Percentiles rank a stretch among this genome's conserved stretches.
phyloP scores from a whole-genome alignment of 306 rosid genomes.

The Corylus avellana region DNA sequence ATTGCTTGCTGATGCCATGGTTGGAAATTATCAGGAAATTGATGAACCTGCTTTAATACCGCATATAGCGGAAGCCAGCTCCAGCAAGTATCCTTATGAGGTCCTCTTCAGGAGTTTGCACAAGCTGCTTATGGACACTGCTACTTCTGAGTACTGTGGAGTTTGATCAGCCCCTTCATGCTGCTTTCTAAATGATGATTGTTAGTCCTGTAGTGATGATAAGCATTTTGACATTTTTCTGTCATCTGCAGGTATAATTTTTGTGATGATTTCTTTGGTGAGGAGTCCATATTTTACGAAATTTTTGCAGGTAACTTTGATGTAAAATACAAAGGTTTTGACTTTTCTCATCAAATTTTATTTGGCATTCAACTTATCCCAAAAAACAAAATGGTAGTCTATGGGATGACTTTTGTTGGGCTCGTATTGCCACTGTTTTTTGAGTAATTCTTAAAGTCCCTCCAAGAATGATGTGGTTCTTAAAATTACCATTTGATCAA shows the following conservation, averaged over 20 bases:
- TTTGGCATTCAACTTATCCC: not conserved
- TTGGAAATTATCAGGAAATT: slow-evolving; percentile 54
- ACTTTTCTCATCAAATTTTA: not conserved
- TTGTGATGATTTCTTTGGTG: slow-evolving; percentile 80
- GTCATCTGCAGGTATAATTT: slow-evolving; percentile 68
- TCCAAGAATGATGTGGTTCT: no score
- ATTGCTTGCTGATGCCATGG: slow-evolving; percentile 1
- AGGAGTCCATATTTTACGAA: slow-evolving; percentile 69
- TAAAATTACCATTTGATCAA: no score
- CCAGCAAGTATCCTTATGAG: slow-evolving; percentile 79
- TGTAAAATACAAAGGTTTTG: not conserved
- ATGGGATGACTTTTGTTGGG: slow-evolving; percentile 13
- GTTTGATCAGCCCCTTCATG: slow-evolving; percentile 34
- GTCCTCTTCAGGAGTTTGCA: slow-evolving; percentile 91
- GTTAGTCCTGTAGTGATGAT: slow-evolving; percentile 13
- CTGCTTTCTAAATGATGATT: slow-evolving; percentile 17
- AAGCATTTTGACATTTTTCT: slow-evolving; percentile 22
- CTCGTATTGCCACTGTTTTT: slow-evolving; percentile 4
- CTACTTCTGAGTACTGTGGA: slow-evolving; percentile 79
- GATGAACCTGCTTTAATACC: slow-evolving; percentile 92
- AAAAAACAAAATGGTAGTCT: not conserved
- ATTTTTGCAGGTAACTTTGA: slow-evolving; percentile 64
- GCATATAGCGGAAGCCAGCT: slow-evolving; percentile 90
- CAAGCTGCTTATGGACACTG: slow-evolving; percentile 88
- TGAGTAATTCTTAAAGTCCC: no score